These are phyloP conservation scores for Debaryomyces subglobosus DNA, from an alignment of 1,139 yeast species.

Conservation along the genomic window DNA sequence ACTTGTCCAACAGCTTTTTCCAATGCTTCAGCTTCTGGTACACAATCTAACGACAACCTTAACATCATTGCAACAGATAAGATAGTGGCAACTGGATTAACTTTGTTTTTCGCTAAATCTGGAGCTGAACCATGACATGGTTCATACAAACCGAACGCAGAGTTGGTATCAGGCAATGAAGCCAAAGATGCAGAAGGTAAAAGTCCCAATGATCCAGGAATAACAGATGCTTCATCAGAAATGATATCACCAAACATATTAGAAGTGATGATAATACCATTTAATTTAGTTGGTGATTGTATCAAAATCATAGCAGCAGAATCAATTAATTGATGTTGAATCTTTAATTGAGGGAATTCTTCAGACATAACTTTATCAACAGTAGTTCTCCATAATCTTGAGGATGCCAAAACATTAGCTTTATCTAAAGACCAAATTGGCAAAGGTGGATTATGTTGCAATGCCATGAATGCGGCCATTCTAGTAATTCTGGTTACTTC, in stretches of 20 bases:
- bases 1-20: slow-evolving; percentile 87
- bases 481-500: slow-evolving; percentile 95
- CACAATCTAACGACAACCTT: slow-evolving; percentile 79
- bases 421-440: slow-evolving; percentile 96
- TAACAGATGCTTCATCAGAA: slow-evolving; percentile 96
- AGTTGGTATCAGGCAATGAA: slow-evolving; percentile 89
- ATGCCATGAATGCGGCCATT: slow-evolving; percentile 97
- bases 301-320: slow-evolving; percentile 98
- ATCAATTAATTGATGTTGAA: slow-evolving; percentile 94
- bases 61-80: slow-evolving; percentile 97
- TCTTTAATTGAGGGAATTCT: slow-evolving; percentile 85
- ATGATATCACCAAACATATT: slow-evolving; percentile 99
- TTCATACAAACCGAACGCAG: slow-evolving; percentile 94
- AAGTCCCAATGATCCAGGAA: slow-evolving; percentile 95
- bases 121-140: slow-evolving; percentile 99
- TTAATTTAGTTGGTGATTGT: slow-evolving; percentile 84
- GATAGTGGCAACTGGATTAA: slow-evolving; percentile 93
- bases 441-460: slow-evolving; percentile 89
- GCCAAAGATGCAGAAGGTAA: slow-evolving; percentile 96
- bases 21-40: slow-evolving; percentile 83
- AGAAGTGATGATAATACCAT: slow-evolving; percentile 88
- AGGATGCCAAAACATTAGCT: slow-evolving; percentile 95
- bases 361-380: slow-evolving; percentile 80
- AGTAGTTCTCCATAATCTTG: slow-evolving; percentile 93
- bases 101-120: slow-evolving; percentile 83